Evolutionary conservation across 768 basidiomycete species (phyloP).

Genomic region (Suillus americanus): DNA sequence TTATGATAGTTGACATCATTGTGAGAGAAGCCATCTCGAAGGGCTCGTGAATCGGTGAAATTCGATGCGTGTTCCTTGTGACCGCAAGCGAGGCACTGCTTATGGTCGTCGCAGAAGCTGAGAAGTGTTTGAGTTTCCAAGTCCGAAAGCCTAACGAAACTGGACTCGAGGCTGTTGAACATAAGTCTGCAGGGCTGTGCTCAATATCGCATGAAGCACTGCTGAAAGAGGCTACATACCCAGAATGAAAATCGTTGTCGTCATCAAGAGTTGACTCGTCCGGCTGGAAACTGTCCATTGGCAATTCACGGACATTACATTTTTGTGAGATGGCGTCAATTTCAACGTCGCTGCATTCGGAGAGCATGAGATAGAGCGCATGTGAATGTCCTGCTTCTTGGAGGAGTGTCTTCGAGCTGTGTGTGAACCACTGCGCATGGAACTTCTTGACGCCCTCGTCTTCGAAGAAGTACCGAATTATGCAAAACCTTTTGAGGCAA

Average conservation of each 20-base stretch:
- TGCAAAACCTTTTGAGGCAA: slow-evolving; percentile 57
- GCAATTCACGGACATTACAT: slow-evolving; percentile 49
- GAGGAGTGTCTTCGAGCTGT: slow-evolving; percentile 61
- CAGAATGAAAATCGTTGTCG: slow-evolving; percentile 54
- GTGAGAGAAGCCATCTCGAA: slow-evolving; percentile 38
- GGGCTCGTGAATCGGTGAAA: slow-evolving; percentile 23
- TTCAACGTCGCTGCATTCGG: slow-evolving; percentile 54
- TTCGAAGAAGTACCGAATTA: slow-evolving; percentile 65
- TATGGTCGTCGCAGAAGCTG: slow-evolving; percentile 28
- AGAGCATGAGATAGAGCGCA: slow-evolving; percentile 52
- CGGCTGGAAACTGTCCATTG: slow-evolving; percentile 44
- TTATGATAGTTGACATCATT: slow-evolving; percentile 52
- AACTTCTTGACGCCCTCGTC: slow-evolving; percentile 46
- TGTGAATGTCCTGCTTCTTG: slow-evolving; percentile 68
- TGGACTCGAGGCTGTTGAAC: slow-evolving; percentile 48
- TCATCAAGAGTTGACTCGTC: slow-evolving; percentile 39
- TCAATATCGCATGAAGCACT: not conserved
- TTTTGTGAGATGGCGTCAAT: slow-evolving; percentile 58
- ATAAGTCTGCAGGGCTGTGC: slow-evolving; percentile 37
- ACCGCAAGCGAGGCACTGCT: slow-evolving; percentile 54
- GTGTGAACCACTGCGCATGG: slow-evolving; percentile 72
- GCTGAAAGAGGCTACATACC: slow-evolving; percentile 36
- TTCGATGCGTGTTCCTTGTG: slow-evolving; percentile 28
- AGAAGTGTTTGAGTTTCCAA: slow-evolving; percentile 30
- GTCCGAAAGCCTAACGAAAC: slow-evolving; percentile 46